A percentile compares a stretch with the other conserved stretches of the same genome.
Conservation (phyloP, 306 rosid genomes). For the Dryas drummondii region DNA sequence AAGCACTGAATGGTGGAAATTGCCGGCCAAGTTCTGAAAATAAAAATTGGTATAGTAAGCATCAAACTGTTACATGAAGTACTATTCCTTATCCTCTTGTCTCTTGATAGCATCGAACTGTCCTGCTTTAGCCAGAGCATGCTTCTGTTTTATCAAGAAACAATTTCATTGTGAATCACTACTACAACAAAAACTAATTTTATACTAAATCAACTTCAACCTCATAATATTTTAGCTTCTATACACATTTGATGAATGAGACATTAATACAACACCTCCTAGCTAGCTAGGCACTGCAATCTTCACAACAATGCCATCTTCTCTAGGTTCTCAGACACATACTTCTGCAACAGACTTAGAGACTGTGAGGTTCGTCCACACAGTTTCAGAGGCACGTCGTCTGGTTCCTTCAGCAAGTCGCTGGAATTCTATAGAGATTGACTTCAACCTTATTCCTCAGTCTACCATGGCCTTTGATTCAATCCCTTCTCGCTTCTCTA, state of each 20-base stretch:
- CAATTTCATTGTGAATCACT: background rate
- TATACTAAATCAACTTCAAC: background rate
- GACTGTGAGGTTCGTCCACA: constrained; percentile 38
- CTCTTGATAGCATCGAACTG: background rate
- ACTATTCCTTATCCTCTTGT: background rate
- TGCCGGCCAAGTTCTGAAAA: background rate
- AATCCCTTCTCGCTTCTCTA: constrained; percentile 48
- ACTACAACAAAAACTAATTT: background rate
- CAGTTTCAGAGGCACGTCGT: constrained; percentile 51
- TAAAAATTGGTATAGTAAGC: background rate
- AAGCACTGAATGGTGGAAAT: background rate
- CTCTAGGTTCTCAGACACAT: constrained; percentile 2
- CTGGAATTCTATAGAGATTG: constrained; percentile 47
- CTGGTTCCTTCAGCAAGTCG: constrained; percentile 60
- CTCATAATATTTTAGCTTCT: background rate
- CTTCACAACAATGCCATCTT: constrained; percentile 8
- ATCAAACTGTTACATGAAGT: background rate
- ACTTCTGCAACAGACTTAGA: constrained; percentile 27
- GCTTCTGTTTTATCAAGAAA: constrained; percentile 4
- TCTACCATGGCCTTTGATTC: constrained; percentile 48
- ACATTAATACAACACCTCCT: background rate
- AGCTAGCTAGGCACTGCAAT: background rate
- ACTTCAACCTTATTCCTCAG: constrained; percentile 36
- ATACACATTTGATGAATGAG: constrained; percentile 1
- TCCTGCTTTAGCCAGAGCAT: background rate